Percentiles rank a stretch among this genome's conserved stretches.
These are phyloP conservation scores for Ajuga chamaepitys DNA, from an alignment of 257 asterid genomes.

Conservation along the genomic window DNA sequence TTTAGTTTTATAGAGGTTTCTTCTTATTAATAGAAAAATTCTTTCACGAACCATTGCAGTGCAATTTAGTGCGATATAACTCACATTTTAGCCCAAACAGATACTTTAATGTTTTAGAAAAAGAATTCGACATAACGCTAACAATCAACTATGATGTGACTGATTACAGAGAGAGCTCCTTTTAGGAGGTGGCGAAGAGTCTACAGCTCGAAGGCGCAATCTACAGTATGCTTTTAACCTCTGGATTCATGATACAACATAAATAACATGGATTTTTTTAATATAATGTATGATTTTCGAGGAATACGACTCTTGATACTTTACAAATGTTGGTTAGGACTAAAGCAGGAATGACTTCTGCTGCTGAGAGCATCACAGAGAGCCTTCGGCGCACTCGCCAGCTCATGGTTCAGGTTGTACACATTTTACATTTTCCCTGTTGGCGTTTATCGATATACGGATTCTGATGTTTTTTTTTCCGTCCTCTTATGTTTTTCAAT, in stretches of 20 bases:
- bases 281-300: background rate
- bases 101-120: background rate
- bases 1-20: background rate
- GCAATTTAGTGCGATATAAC: background rate
- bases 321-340: slow-evolving; percentile 48
- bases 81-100: background rate
- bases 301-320: background rate
- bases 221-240: slow-evolving; percentile 48
- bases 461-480: slow-evolving; percentile 9
- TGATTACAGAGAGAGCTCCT: slow-evolving; percentile 81
- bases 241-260: background rate
- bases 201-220: slow-evolving; percentile 82
- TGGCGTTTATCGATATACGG: background rate
- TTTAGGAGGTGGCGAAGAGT: slow-evolving; percentile 95
- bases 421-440: background rate
- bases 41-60: background rate
- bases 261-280: background rate
- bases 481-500: slow-evolving; percentile 9
- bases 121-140: background rate
- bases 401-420: slow-evolving; percentile 90
- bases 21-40: background rate
- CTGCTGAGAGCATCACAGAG: slow-evolving; percentile 94
- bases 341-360: slow-evolving; percentile 95
- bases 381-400: slow-evolving; percentile 94
- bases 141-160: slow-evolving; percentile 2